A percentile compares a stretch with the other conserved stretches of the same genome.
Evolutionary conservation across 306 rosid genomes (phyloP).

Genomic region (Acacia acuminata): DNA sequence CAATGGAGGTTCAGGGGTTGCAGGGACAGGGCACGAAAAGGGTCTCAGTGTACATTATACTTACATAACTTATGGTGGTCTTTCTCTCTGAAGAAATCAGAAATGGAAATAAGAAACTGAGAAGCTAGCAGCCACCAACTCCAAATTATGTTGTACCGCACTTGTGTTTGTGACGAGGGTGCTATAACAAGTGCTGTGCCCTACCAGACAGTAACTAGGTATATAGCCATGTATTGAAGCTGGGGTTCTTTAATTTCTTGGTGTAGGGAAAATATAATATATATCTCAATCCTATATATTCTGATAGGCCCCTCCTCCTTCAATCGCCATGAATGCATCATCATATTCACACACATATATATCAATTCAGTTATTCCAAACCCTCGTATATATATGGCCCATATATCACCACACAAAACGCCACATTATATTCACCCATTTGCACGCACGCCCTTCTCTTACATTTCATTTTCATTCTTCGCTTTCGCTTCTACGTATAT

Average conservation of each 20-base stretch:
- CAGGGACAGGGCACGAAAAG: neutral
- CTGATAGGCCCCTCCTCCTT: neutral
- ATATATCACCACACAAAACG: conserved; percentile 8
- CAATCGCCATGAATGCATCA: neutral
- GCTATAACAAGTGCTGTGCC: neutral
- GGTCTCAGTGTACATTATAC: conserved; percentile 16
- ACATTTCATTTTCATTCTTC: neutral
- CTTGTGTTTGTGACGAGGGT: too few species aligned
- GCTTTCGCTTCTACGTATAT: neutral
- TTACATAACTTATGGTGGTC: conserved; percentile 21
- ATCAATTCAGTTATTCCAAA: conserved; percentile 1
- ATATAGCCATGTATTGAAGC: neutral
- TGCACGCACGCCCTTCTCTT: neutral
- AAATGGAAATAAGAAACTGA: conserved; percentile 24
- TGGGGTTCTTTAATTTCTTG: neutral
- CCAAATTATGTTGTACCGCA: neutral
- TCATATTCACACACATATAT: neutral
- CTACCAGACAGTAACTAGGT: neutral
- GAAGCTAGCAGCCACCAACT: conserved; percentile 31
- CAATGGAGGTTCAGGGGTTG: neutral
- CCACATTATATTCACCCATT: neutral
- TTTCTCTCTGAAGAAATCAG: neutral
- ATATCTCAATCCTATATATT: conserved; percentile 12
- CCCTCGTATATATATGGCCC: conserved; percentile 12
- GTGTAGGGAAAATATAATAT: conserved; percentile 2